Conservation (phyloP, 352 stramenopile species). For the Thalassiosira hispida region DNA sequence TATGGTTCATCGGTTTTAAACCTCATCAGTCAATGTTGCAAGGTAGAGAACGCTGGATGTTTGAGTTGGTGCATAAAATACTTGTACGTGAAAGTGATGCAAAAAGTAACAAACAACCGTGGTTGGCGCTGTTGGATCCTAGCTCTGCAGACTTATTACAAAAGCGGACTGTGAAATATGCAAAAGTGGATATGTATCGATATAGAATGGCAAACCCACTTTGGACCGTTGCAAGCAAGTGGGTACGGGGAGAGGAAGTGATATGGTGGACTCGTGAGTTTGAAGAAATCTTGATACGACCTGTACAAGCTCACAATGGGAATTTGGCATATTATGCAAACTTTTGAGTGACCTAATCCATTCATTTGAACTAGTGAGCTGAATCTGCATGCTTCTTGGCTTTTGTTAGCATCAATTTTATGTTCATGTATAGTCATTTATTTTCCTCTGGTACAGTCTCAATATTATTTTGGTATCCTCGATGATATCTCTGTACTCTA, state of each 20-base stretch:
- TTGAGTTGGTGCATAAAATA: conserved; percentile 57
- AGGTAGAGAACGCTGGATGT: conserved; percentile 57
- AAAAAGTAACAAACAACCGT: conserved; percentile 27
- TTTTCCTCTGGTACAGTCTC: no score
- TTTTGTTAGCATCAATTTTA: no score
- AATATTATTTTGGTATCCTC: no score
- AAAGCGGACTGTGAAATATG: conserved; percentile 32
- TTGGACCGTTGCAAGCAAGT: conserved; percentile 45
- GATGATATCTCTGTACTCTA: no score
- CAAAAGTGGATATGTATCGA: conserved; percentile 72
- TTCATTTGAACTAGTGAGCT: no score
- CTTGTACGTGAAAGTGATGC: conserved; percentile 29
- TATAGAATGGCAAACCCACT: conserved; percentile 68
- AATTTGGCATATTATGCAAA: conserved; percentile 14
- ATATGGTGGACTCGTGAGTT: conserved; percentile 68
- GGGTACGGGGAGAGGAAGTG: conserved; percentile 23
- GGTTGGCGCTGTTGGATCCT: conserved; percentile 51
- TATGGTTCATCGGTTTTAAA: conserved; percentile 75
- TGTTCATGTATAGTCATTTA: no score
- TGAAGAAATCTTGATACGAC: conserved; percentile 62
- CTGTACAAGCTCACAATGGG: conserved; percentile 31
- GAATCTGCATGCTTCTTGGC: no score
- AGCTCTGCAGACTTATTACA: conserved; percentile 31
- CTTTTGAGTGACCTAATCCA: no score
- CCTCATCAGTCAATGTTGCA: conserved; percentile 56